These are phyloP conservation scores for Limnanthes douglasii DNA, from an alignment of 345 rosid genomes.

Conservation along the genomic window DNA sequence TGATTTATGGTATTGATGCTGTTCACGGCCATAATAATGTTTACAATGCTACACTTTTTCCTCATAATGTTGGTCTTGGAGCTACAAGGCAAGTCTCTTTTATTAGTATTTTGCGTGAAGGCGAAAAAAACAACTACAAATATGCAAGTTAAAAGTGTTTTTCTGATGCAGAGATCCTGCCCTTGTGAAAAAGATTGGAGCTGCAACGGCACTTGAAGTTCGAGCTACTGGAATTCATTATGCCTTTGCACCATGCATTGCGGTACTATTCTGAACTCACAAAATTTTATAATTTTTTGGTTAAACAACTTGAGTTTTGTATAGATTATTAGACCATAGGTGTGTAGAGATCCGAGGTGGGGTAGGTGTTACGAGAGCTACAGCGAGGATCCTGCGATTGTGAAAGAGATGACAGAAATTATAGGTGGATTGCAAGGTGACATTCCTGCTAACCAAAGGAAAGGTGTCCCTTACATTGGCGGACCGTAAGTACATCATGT, in stretches of 20 bases:
- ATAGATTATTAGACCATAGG: conserved; percentile 19
- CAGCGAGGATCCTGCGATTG: conserved; percentile 64
- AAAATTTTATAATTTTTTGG: not conserved
- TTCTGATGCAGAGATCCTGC: conserved; percentile 45
- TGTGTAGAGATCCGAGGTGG: conserved; percentile 97
- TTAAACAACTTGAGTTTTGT: not conserved
- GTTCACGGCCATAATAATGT: conserved; percentile 77
- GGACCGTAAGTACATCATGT: conserved; percentile 72
- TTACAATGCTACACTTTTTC: conserved; percentile 71
- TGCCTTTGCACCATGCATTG: conserved; percentile 79
- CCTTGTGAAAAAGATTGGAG: conserved; percentile 70
- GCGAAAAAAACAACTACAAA: too few relatives aligned
- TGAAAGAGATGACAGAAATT: conserved; percentile 58
- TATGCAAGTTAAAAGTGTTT: too few relatives aligned
- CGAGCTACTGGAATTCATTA: conserved; percentile 77
- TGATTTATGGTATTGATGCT: conserved; percentile 80
- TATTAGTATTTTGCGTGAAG: too few relatives aligned
- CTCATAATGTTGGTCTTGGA: conserved; percentile 81
- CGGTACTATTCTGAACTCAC: conserved; percentile 25
- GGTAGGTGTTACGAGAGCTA: conserved; percentile 94
- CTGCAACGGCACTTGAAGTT: conserved; percentile 83
- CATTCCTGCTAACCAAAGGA: conserved; percentile 25
- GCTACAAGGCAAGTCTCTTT: conserved; percentile 38
- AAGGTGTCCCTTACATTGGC: conserved; percentile 38
- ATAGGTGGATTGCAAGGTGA: conserved; percentile 77